Evolutionary conservation across 768 basidiomycete species (phyloP).

Genomic region (Chalciporus sphaerocephalus): DNA sequence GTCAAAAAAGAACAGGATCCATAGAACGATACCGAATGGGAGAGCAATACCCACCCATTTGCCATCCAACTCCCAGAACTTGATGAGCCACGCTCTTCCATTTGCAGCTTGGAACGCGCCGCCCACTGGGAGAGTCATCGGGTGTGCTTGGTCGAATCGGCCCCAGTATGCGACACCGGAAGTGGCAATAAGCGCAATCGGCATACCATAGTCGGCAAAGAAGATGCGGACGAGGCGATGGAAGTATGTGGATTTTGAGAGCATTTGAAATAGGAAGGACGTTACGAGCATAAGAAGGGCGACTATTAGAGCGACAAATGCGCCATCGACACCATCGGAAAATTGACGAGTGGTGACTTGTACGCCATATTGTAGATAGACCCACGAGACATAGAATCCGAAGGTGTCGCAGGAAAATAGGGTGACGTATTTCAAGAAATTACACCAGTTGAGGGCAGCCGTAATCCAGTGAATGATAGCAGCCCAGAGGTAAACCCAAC

Average conservation of each 20-base stretch:
- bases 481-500: conserved; percentile 91
- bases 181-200: conserved; percentile 70
- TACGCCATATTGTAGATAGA: conserved; percentile 85
- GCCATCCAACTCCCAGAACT: conserved; percentile 81
- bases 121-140: conserved; percentile 63
- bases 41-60: conserved; percentile 89
- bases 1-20: conserved; percentile 93
- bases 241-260: conserved; percentile 62
- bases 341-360: conserved; percentile 81
- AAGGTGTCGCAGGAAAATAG: conserved; percentile 90
- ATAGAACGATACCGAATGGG: conserved; percentile 85
- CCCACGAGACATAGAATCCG: conserved; percentile 90
- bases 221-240: conserved; percentile 73
- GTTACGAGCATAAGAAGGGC: conserved; percentile 73
- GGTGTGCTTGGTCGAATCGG: conserved; percentile 55
- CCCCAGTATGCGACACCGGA: conserved; percentile 89
- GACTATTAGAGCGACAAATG: conserved; percentile 64
- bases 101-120: conserved; percentile 67
- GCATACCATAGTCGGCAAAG: conserved; percentile 88
- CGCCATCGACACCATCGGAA: conserved; percentile 37
- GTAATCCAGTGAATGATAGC: conserved; percentile 84
- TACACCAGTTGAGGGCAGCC: conserved; percentile 75
- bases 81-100: conserved; percentile 77
- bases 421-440: conserved; percentile 83
- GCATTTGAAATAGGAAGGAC: conserved; percentile 67